Base-by-base conservation (phyloP, 208 protist species). In the Trypanosoma grayi region DNA sequence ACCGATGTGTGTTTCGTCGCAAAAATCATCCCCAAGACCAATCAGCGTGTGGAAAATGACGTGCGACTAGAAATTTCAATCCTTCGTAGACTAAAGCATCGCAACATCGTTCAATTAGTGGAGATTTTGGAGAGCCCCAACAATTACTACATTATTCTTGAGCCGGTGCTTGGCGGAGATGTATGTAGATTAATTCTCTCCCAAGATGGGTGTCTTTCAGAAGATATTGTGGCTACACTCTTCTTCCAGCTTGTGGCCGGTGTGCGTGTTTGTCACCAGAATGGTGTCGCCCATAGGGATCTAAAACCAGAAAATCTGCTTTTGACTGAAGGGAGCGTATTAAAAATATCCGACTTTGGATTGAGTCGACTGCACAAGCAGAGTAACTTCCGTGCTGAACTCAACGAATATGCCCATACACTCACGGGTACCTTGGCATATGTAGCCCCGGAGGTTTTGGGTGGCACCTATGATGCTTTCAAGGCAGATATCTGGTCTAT, bases 291-390 rank as follows among this genome's bases (percentile, higher is more conserved):
- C 22, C 95, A 98, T 74, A 76, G 93, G 14, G 95, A 98, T 71
- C 64, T 98, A 47, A 98, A 98, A 72, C 93, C 93, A 5, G 95
- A 98, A 65, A 98, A 98, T 66, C 86, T 97, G 24, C 75, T 98
- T 8, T 74, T 98, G 39, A 84, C 72, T 2, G 77, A 71, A 9
- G 75, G 75, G 43, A 84, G 79, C 24, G 61, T 81, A 2, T 48
- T 95, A 11, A 95, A 95, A 60, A 92, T 95, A 36, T 87, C 84
- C 18, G 90, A 95, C 61, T 95, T 93, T 79, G 90, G 90, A 7
- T 70, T 95, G 33, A 92, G 83, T 48, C 77, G 86, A 0, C 74
- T 95, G n/a, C 83, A 94, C 52, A 70, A 76, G 16, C 79, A 88
- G 58, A 81, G 75, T 41, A 82, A 82, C 63, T 85, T 86, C 52